Base-by-base conservation (phyloP, 1,139 yeast species). In the Yamadazyma spencermartinsiae region DNA sequence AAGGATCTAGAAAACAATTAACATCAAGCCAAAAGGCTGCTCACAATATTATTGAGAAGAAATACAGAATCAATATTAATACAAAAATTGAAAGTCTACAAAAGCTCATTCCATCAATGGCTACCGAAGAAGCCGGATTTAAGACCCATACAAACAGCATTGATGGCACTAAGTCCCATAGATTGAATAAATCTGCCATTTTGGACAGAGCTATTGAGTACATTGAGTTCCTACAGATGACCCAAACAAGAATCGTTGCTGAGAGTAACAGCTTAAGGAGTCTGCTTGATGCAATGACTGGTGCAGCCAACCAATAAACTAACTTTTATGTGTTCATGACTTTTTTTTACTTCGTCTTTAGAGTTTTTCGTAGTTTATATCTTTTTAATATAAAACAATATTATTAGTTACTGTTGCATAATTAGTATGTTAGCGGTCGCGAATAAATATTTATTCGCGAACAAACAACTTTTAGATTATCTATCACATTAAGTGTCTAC, bases 61-160 rank as follows among this genome's bases (percentile, higher is more conserved):
- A 81, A 47, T 83, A 83, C 58, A 66, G 90, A 55, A 81, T 82
- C 42, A 83, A 82, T 56, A 82, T 83, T 52, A 83, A 82, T 56
- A 79, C 85, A 14, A 82, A 82, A 58, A 82, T 83, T 42, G 84
- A 84, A 9, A 80, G 79, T 16, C 60, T 82, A 38, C 86, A 80
- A 52, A 74, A 76, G 48, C 65, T 81, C 15, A 81, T 82, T 20
- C 87, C 87, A 11, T 76, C 82, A 74, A 76, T 80, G 40, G 75
- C 81, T 3, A 60, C 65, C 32, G 84, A 78, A 41, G 74, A 73
- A 47, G 74, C 82, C 2, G 82, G 83, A 0, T 79, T 80, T 51
- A 80, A 72, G 49, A 72, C 78, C 8, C 73, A 23, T 19, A 23
- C 32, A 11, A 32, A 36, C 19, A 47, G 44, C 8, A 52, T 44